Evolutionary conservation across 2,329 filamentous ascomycete species (phyloP).

Genomic region (Pseudocercospora cruenta): DNA sequence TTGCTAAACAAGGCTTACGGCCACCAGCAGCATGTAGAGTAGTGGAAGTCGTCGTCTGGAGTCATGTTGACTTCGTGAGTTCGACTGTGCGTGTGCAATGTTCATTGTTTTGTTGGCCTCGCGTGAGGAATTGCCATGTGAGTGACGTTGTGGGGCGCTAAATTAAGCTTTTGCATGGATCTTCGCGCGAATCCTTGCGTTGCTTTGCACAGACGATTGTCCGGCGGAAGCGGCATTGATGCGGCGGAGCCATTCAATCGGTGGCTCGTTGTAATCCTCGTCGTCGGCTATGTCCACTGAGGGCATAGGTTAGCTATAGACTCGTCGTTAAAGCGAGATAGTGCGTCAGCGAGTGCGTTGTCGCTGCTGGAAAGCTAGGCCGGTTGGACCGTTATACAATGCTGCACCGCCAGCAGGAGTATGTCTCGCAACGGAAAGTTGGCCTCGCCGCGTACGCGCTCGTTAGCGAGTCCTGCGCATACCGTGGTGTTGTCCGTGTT

Average conservation of each 20-base stretch:
- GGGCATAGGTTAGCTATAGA: not conserved
- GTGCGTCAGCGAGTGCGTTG: not conserved
- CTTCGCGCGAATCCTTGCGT: not conserved
- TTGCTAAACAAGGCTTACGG: no score
- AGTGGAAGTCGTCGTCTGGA: no score
- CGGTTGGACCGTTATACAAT: not conserved
- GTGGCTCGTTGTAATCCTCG: not conserved
- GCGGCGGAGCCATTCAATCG: not conserved
- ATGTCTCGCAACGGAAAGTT: no score
- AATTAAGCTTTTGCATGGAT: constrained; percentile 6
- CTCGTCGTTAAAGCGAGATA: not conserved
- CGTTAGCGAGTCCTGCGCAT: not conserved
- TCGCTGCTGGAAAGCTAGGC: not conserved
- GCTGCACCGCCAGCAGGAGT: not conserved
- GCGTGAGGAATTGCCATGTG: not conserved
- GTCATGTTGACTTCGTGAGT: not conserved
- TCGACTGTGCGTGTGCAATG: no score
- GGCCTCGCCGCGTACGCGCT: no score
- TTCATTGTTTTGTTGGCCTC: not conserved
- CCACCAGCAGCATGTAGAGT: no score
- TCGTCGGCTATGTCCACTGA: not conserved
- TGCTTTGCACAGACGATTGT: constrained; percentile 2
- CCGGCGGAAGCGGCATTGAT: not conserved
- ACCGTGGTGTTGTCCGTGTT: not conserved
- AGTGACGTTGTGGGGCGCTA: not conserved